Conservation (phyloP, 2,329 filamentous ascomycete species). For the Stagonosporopsis vannaccii region DNA sequence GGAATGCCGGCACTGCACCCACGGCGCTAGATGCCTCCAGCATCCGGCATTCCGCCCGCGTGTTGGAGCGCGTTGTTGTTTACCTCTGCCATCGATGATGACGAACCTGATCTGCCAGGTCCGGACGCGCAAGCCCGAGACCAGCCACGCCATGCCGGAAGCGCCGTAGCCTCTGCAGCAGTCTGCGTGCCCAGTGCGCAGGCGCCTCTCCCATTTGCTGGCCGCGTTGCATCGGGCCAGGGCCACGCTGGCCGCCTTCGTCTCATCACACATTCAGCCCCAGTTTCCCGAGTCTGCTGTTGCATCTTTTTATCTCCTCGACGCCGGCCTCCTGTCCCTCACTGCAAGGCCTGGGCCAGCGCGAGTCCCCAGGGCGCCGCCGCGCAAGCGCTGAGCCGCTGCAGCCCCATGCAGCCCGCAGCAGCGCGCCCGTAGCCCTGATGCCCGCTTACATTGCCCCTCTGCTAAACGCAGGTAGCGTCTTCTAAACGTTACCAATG, state of each 20-base stretch:
- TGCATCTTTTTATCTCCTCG: constrained; percentile 28
- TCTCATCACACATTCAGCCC: constrained; percentile 32
- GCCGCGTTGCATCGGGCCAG: constrained; percentile 7
- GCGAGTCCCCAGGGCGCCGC: constrained; percentile 7
- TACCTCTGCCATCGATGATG: constrained; percentile 6
- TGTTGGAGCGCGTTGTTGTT: constrained; percentile 15
- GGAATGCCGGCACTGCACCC: constrained; percentile 3
- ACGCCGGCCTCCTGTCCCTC: constrained; percentile 23
- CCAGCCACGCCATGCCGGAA: constrained; percentile 4
- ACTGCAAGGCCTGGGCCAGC: constrained; percentile 11
- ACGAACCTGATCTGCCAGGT: constrained; percentile 33
- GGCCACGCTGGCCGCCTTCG: constrained; percentile 23
- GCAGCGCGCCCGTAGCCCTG: constrained; percentile 16
- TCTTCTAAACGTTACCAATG: constrained; percentile 23
- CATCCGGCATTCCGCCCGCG: constrained; percentile 6
- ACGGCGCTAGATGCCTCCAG: too few relatives aligned
- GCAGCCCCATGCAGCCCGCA: constrained; percentile 7
- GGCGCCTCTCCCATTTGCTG: constrained; percentile 20
- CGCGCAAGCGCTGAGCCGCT: constrained; percentile 10
- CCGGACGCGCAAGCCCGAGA: constrained; percentile 15
- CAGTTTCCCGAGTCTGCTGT: constrained; percentile 22
- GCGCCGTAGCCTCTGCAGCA: constrained; percentile 7
- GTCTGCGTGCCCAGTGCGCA: constrained; percentile 14
- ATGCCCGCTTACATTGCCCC: constrained; percentile 17
- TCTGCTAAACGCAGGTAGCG: constrained; percentile 27